Base-by-base conservation (phyloP, 805 yeast species). In the Zygosaccharomyces bisporus region DNA sequence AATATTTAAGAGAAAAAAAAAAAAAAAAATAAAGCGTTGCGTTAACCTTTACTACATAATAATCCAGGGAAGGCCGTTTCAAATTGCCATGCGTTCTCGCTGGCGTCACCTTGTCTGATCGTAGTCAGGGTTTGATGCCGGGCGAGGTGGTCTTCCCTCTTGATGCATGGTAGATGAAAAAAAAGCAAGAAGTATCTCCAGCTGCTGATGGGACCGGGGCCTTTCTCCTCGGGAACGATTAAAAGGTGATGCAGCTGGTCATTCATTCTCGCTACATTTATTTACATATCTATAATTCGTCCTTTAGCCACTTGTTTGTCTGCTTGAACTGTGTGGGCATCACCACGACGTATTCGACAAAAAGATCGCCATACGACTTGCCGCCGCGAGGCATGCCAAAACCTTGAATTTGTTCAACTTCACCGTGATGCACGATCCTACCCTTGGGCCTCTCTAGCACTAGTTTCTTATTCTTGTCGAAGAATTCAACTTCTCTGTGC, bases 321-420 rank as follows among this genome's bases (percentile, higher is more conserved):
- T 30, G 8, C 27, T 41, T 43, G 49, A 39, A 43, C 29, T 52
- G 47, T 16, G 46, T 44, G 13, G 82, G 81, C 41, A 61, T 64
- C 4, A 79, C 54, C 6, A 79, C 71, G 13, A 61, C 62, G 52
- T 76, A 78, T 27, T 77, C 76, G 13, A 79, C 65, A 53, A 63
- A 71, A 50, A 77, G 60, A 54, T 79, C 78, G 52, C 86, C 80
- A 17, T 68, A 69, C 30, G 72, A 72, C 32, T 68, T 73, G 18
- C 57, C 53, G 1, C 47, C 43, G 12, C 32, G 24, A 2, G 98
- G 98, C 97, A 93, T 88, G 18, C 99, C 99, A 55, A 76, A 81
- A 5, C 86, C 89, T 49, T 72, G 67, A 25, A 91, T 52, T 2
- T 73, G 64, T 62, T 93, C 96, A 6, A 84, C 71, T 52, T 87